Evolutionary conservation across 2,329 filamentous ascomycete genomes (phyloP), one percentile per base, ranked within the genome.

Genomic region (Aspergillus flavus): DNA sequence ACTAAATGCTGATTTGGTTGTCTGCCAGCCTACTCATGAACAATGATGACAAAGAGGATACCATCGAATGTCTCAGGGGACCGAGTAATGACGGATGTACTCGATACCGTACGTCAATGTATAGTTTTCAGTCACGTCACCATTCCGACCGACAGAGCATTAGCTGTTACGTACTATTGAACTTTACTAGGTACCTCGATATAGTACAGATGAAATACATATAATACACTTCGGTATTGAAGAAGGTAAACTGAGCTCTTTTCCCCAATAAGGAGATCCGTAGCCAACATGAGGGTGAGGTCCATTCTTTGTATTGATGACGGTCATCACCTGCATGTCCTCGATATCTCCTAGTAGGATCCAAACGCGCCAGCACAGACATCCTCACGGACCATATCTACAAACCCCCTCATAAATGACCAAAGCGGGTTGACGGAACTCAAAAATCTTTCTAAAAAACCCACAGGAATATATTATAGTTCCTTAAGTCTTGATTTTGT

Each of bases 381-480:
- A 61, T 50, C 30, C 43, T 64, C 64, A 64, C 59, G 64, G 64
- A 64, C 63, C 63, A 63, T 61, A 59, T 57, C 30, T 41, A 23
- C 41, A 50, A 28, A 11, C 26, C 30, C 59, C 59, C 43, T 48
- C 34, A 12, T 50, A 60, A 12, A 32, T 50, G 43, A 43, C 32
- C 19, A 48, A 36, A 36, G 56, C n/a, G 28, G 26, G 50, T 21
- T 54, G 52, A 54, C 32, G 32, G 52, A 55, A 55, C 32, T 55
- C 23, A 26, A 54, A 52, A 11, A 36, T 41, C 52, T 36, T 23
- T 34, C 14, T 19, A 3, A 6, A 16, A 36, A 36, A 16, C 16
- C 32, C 32, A 12, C 32, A 34, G 10, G 12, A 16, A 36, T 36
- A 36, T 36, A 16, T 36, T 14, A 6, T 16, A 36, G 14, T 36